Evolutionary conservation across 2,329 filamentous ascomycete species (phyloP).

Genomic region (Scorias spongiosa): DNA sequence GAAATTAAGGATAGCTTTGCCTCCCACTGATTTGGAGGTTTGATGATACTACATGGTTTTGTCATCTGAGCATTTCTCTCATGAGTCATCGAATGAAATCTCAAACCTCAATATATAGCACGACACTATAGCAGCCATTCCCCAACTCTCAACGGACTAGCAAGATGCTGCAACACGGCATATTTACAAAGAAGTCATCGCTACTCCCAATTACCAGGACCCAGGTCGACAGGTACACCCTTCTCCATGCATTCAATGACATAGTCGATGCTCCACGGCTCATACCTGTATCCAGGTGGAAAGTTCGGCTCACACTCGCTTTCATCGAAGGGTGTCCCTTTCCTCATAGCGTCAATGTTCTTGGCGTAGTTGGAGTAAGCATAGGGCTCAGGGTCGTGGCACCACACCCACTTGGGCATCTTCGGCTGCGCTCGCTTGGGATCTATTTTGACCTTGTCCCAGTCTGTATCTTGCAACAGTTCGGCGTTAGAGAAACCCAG

Average conservation of each 20-base stretch:
- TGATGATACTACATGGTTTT: too few species aligned
- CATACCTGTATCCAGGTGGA: conserved; percentile 20
- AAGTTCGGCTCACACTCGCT: conserved; percentile 29
- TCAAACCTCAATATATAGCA: too few species aligned
- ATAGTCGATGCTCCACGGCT: conserved; percentile 29
- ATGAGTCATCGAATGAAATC: too few species aligned
- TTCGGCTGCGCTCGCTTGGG: conserved; percentile 29
- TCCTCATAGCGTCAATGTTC: conserved; percentile 26
- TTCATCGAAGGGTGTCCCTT: conserved; percentile 28
- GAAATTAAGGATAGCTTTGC: too few species aligned
- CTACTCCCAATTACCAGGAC: conserved; percentile 17
- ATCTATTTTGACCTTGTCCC: conserved; percentile 32
- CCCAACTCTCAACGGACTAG: too few species aligned
- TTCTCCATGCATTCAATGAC: conserved; percentile 25
- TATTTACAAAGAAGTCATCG: too few species aligned
- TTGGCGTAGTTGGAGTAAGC: conserved; percentile 29
- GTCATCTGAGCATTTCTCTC: too few species aligned
- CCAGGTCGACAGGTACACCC: conserved; percentile 21
- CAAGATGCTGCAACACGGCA: too few species aligned
- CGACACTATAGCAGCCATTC: too few species aligned
- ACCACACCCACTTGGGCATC: conserved; percentile 32
- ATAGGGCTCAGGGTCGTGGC: conserved; percentile 30
- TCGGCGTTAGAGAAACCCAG: conserved; percentile 33
- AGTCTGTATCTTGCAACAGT: conserved; percentile 33
- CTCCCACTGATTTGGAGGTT: too few species aligned